Evolutionary conservation across 164 flowering plant species (phyloP).

Genomic region (Tinospora cordifolia): DNA sequence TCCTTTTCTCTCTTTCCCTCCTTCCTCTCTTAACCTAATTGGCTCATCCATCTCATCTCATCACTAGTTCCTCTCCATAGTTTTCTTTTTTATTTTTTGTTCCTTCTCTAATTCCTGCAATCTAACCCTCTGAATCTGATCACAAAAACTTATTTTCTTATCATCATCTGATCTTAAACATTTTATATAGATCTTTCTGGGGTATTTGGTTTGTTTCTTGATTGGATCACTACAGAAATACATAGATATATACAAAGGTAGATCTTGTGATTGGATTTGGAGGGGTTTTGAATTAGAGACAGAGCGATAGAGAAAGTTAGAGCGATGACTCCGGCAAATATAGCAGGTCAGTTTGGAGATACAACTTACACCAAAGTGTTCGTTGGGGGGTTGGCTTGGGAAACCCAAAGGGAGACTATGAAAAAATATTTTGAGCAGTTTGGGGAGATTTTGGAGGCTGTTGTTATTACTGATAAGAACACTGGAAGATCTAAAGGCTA

Average conservation of each 20-base stretch:
- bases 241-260: too few relatives aligned
- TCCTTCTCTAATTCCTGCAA: neutral
- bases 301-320: neutral
- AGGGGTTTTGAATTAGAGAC: neutral
- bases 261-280: too few relatives aligned
- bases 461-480: conserved; percentile 83
- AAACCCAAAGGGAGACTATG: conserved; percentile 87
- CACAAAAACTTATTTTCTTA: too few relatives aligned
- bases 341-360: conserved; percentile 66
- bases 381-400: conserved; percentile 97
- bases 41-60: conserved; percentile 1
- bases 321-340: conserved; percentile 43
- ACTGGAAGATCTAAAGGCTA: conserved; percentile 97
- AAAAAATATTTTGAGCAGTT: conserved; percentile 84
- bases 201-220: too few relatives aligned
- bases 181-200: neutral
- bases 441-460: conserved; percentile 93
- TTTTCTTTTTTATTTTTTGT: neutral
- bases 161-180: neutral
- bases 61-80: too few relatives aligned
- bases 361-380: conserved; percentile 93
- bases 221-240: too few relatives aligned
- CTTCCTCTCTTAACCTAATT: conserved; percentile 22
- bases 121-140: conserved; percentile 3
- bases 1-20: conserved; percentile 18